Conservation (phyloP, 352 stramenopile species). For the Phytophthora chlamydospora region DNA sequence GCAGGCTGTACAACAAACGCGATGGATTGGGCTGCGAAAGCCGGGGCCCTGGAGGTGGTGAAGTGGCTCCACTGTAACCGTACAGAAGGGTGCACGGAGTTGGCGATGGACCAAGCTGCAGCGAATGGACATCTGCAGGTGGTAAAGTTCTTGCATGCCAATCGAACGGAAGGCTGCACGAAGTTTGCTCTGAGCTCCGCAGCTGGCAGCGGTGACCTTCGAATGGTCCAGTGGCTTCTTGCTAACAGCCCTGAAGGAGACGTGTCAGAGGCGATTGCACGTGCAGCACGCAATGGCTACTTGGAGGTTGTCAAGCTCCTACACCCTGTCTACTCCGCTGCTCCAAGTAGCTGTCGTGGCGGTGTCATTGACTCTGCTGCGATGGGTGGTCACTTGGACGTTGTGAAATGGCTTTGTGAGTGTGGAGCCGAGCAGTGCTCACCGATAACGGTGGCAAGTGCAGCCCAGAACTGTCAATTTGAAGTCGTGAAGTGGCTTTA, state of each 20-base stretch:
- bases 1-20: constrained; percentile 9
- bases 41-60: constrained; percentile 14
- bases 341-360: background rate
- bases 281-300: constrained; percentile 5
- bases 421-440: constrained; percentile 4
- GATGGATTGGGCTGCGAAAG: constrained; percentile 15
- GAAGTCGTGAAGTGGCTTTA: constrained; percentile 15
- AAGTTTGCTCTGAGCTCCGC: constrained; percentile 12
- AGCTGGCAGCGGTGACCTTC: constrained; percentile 15
- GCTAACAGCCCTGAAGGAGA: constrained; percentile 5
- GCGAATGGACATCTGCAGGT: constrained; percentile 19
- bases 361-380: constrained; percentile 8
- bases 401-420: constrained; percentile 15
- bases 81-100: constrained; percentile 11
- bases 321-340: background rate
- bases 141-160: constrained; percentile 15
- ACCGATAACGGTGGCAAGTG: constrained; percentile 1
- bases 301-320: constrained; percentile 14
- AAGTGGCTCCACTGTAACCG: constrained; percentile 19
- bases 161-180: constrained; percentile 22
- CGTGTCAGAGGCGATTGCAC: constrained; percentile 13
- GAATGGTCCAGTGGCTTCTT: constrained; percentile 17
- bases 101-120: constrained; percentile 19
- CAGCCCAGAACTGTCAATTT: constrained; percentile 15
- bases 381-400: constrained; percentile 8